Evolutionary conservation across 129 eudicot species (phyloP), one percentile per base, ranked within the genome.

Genomic region (Flaveria trinervia): DNA sequence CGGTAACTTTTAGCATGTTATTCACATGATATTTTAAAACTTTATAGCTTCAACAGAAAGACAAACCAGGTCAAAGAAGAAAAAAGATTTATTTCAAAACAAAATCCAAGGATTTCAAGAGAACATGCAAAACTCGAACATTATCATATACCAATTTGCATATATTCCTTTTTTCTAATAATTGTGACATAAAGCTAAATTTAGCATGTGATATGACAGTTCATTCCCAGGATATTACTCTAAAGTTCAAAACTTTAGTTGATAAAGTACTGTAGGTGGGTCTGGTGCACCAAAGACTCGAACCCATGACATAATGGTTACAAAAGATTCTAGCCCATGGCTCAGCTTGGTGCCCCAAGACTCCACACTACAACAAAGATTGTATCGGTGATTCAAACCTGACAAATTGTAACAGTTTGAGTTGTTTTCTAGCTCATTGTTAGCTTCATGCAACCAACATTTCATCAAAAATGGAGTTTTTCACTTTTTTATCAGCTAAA

Each of bases 1-100:
- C 9, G 11, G 33, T 50, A 50, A 51, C 57, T 51, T 68, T 28
- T 18, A 60, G 43, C 64, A 78, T 59, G 46, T 28, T 48, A 46
- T 78, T 78, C 44, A 59, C 52, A 70, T 5, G 52, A 59, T 45
- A 18, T 59, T 49, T 78, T 60, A 70, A 70, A 70, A 25, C 49
- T 68, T 77, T n/a, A 43, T 15, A 50, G 7, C 56, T 15, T 22
- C 57, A 78, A 70, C 66, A 55, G 23, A 59, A 70, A 28, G 64
- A 57, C 16, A 66, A 74, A 56, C 55, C 73, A 65, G 55, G 57
- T 23, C 57, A 77, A 77, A 41, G 23, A 10, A 15, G 13, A 66
- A 45, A 36, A 68, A 67, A 74, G 56, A 26, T 68, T 50, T 16
- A 2, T 17, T 25, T 2, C 18, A 25, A 64, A 0, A 64, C 69